Base-by-base conservation (phyloP, 176 grass and related monocot genomes). In the Raddia distichophylla region DNA sequence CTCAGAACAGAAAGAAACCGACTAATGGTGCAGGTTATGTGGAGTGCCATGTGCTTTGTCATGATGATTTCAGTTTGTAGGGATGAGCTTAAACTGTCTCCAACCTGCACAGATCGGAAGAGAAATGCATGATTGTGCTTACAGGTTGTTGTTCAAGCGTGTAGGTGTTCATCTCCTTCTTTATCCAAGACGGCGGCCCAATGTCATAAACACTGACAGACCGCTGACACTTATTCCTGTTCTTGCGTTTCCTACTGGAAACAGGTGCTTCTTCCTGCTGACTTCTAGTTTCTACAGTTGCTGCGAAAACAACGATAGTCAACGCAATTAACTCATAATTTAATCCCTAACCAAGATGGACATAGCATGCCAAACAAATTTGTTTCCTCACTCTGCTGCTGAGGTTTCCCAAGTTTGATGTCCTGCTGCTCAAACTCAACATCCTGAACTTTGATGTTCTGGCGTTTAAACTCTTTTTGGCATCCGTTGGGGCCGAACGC, bases 121-220 rank as follows among this genome's bases (percentile, higher is more conserved):
- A 80, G 10, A 49, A 73, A 64, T 73, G 37, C 37, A 58, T 20
- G 46, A 4, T 19, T 76, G 22, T 35, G 52, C 64, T 77, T 84
- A 77, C 82, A 22, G 52, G 54, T 19, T 2, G 1, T 1, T 10
- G 17, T 44, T 11, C 0, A 55, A 82, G 27, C 0, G 2, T 12
- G 12, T 22, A 64, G 2, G 48, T 27, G n/a, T 5, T 86, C 2
- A 86, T 80, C 60, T 86, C 11, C 51, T 86, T 86, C 50, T 49
- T 78, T 86, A 80, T 80, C 69, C 69, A 86, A 67, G 84, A 47
- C 3, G 22, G 60, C 3, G 61, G 42, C 32, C 77, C 84, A 27
- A 27, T 27, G 27, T 27, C 27, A 27, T 27, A 27, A 1, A 27
- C 27, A 27, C 27, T 27, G 27, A 27, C 27, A 27, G 27, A 27